Conservation (phyloP, 805 yeast species). For the Metschnikowia kofuensis region DNA sequence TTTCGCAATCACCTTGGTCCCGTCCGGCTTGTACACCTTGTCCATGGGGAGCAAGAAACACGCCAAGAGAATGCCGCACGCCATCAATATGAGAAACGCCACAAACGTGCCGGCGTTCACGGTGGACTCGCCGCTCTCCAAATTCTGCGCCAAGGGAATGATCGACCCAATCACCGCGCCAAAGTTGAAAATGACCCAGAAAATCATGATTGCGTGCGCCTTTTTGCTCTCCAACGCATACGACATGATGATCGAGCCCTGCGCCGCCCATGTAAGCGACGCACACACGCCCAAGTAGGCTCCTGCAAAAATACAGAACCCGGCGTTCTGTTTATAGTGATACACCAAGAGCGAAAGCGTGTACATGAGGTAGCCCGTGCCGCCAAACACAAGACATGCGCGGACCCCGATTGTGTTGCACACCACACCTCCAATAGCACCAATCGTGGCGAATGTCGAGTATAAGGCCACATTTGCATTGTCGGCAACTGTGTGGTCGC, state of each 20-base stretch:
- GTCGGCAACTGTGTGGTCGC: conserved; percentile 38
- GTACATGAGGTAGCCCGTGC: conserved; percentile 53
- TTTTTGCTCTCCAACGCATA: conserved; percentile 53
- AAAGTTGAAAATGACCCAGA: conserved; percentile 60
- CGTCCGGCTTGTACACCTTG: conserved; percentile 49
- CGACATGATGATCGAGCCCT: conserved; percentile 55
- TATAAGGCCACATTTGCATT: conserved; percentile 52
- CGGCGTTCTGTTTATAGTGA: conserved; percentile 44
- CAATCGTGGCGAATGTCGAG: conserved; percentile 54
- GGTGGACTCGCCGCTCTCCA: conserved; percentile 33
- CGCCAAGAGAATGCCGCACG: conserved; percentile 45
- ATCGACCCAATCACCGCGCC: conserved; percentile 61
- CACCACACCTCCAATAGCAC: conserved; percentile 56
- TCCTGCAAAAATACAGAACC: conserved; percentile 55
- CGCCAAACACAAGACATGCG: conserved; percentile 48
- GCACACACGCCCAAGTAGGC: conserved; percentile 58
- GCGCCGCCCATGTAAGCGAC: conserved; percentile 56
- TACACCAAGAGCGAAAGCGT: conserved; percentile 50
- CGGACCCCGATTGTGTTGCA: conserved; percentile 49
- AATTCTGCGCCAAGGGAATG: conserved; percentile 54
- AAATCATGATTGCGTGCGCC: conserved; percentile 51
- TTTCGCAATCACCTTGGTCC: conserved; percentile 44
- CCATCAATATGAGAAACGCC: conserved; percentile 53
- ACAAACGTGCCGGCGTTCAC: conserved; percentile 49
- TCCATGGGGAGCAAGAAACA: conserved; percentile 45